These are phyloP conservation scores for Talaromyces wortmannii DNA, from an alignment of 495 filamentous ascomycete species.

Conservation along the genomic window DNA sequence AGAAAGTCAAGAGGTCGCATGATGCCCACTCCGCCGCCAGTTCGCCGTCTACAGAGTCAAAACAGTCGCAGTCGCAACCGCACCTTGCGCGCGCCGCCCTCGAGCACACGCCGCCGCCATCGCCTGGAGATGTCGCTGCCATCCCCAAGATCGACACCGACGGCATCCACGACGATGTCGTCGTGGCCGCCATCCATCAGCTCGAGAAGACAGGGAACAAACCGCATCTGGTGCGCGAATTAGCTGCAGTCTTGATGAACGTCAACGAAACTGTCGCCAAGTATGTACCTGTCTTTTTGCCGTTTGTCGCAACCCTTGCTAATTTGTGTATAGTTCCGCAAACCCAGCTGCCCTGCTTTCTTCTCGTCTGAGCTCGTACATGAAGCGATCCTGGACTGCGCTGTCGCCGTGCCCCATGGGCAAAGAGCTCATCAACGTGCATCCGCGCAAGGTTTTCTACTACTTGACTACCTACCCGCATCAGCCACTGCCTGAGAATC, in stretches of 20 bases:
- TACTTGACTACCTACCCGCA: constrained; percentile 80
- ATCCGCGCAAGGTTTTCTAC: constrained; percentile 93
- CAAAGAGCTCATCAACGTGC: constrained; percentile 86
- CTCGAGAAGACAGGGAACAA: constrained; percentile 88
- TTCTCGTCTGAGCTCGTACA: constrained; percentile 80
- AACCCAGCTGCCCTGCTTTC: constrained; percentile 94
- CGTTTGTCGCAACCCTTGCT: not conserved
- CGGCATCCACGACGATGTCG: constrained; percentile 91
- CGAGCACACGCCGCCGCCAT: constrained; percentile 81
- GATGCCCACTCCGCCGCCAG: constrained; percentile 28
- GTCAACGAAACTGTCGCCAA: constrained; percentile 81
- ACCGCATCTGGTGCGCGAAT: constrained; percentile 90
- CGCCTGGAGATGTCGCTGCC: constrained; percentile 51
- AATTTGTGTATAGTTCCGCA: constrained; percentile 61
- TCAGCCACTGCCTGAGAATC: constrained; percentile 74
- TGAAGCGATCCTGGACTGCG: constrained; percentile 82
- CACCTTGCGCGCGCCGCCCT: constrained; percentile 40
- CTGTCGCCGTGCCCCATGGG: constrained; percentile 77
- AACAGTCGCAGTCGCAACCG: constrained; percentile 24
- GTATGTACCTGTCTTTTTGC: constrained; percentile 45
- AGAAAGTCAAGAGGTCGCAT: constrained; percentile 84
- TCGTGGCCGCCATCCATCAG: constrained; percentile 85
- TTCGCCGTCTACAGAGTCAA: constrained; percentile 5
- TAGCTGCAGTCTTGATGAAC: constrained; percentile 71
- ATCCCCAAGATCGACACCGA: constrained; percentile 73